Evolutionary conservation across 2,329 filamentous ascomycete genomes (phyloP), one percentile per base, ranked within the genome.

Genomic region (Botrytis paeoniae): DNA sequence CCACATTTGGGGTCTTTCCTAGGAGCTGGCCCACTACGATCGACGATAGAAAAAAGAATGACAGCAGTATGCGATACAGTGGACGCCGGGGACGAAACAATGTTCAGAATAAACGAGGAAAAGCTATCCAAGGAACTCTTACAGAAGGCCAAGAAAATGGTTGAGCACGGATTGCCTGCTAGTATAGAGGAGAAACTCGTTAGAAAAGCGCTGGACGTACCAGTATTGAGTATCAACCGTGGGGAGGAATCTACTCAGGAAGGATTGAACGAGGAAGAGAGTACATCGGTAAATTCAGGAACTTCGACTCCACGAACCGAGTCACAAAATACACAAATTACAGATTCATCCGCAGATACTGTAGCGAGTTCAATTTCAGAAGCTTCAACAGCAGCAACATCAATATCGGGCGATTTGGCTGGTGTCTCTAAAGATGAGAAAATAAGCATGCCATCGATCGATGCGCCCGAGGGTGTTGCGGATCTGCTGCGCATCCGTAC

Each of bases 101-200:
- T 98, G 93, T 97, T 92, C 82, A 89, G 94, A 20, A 83, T 97
- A 37, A 96, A 86, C 77, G 87, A 92, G 78, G 83, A 85, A 20
- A 97, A 94, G 80, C 86, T 98, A 0, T 79, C 92, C 10, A 79
- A 82, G 2, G 86, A 91, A 72, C 79, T 98, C 0, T 75, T 95
- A 10, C 79, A 82, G 29, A 98, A 98, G 81, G 94, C 94, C 8
- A 85, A 86, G 74, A 85, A 85, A 8, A 92, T 97, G 86, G 85
- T 86, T n/a, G 82, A 84, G 7, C 84, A 83, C 1, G 89, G 90
- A 0, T 83, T 98, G 16, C 94, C 96, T 2, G 83, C 85, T 10
- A 97, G 92, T 77, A 88, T 99, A 86, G 95, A 98, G 80, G 92
- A 96, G 64, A 91, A 89, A 60, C 97, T 97, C 77, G 89, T 99